Evolutionary conservation across 2,329 filamentous ascomycete species (phyloP).

Genomic region (Epichloe elymi): DNA sequence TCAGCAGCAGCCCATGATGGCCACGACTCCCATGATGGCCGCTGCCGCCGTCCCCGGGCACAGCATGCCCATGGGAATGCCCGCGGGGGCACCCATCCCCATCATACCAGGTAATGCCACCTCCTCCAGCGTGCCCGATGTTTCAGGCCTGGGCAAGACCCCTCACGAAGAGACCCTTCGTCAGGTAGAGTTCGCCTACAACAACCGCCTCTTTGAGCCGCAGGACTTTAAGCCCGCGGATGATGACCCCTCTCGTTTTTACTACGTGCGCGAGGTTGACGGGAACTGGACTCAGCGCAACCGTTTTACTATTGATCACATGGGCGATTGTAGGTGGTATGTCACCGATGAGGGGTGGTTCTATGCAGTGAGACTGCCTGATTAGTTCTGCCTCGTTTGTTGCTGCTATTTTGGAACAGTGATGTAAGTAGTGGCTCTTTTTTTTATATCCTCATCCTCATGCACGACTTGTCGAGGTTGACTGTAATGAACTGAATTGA

Average conservation of each 20-base stretch:
- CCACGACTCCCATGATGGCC: conserved; percentile 14
- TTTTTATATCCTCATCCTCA: background rate
- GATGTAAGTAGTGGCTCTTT: no score
- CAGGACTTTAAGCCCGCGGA: conserved; percentile 52
- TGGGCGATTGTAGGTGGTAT: conserved; percentile 46
- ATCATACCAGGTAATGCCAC: conserved; percentile 27
- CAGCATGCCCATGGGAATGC: conserved; percentile 1
- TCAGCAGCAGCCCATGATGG: conserved; percentile 16
- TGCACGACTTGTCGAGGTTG: background rate
- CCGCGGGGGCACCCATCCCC: conserved; percentile 13
- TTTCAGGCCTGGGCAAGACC: conserved; percentile 39
- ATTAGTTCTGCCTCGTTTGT: conserved; percentile 9
- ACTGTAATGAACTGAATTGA: no score
- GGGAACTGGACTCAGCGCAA: conserved; percentile 46
- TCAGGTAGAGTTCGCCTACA: conserved; percentile 34
- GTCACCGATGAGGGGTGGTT: conserved; percentile 43
- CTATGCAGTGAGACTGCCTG: conserved; percentile 43
- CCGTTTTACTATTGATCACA: conserved; percentile 45
- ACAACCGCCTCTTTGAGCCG: conserved; percentile 38
- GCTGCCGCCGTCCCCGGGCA: conserved; percentile 11
- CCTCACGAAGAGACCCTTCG: conserved; percentile 32
- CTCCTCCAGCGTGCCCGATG: conserved; percentile 25
- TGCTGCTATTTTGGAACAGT: background rate
- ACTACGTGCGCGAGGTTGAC: conserved; percentile 48
- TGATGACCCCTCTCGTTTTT: conserved; percentile 44